Conservation (phyloP, 1,284 basidiomycete species). For the Malassezia obtusa region DNA sequence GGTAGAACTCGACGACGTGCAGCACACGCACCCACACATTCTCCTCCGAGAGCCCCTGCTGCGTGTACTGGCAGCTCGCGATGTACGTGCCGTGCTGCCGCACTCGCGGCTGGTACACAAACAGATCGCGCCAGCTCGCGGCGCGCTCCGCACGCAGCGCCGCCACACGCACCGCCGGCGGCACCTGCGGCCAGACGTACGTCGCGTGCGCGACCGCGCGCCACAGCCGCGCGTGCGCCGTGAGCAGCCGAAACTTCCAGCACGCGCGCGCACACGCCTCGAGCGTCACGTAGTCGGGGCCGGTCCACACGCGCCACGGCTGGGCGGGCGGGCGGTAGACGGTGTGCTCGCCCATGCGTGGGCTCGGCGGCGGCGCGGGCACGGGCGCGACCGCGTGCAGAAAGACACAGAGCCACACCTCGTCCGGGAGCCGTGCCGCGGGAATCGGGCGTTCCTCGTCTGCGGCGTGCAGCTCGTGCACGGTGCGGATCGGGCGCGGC, state of each 20-base stretch:
- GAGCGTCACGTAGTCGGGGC: constrained; percentile 37
- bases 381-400: constrained; percentile 14
- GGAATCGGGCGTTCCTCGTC: constrained; percentile 28
- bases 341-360: constrained; percentile 1
- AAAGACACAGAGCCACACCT: constrained; percentile 32
- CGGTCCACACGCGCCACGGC: constrained; percentile 29
- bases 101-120: constrained; percentile 41
- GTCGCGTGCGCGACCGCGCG: constrained; percentile 31
- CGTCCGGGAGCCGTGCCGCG: constrained; percentile 32
- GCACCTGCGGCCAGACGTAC: constrained; percentile 21
- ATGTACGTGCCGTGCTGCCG: constrained; percentile 44
- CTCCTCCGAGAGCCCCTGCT: constrained; percentile 36
- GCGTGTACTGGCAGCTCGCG: constrained; percentile 40
- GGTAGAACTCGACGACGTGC: constrained; percentile 57
- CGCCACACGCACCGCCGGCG: neutral
- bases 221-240: constrained; percentile 32
- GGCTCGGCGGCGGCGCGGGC: neutral
- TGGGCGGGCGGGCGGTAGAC: constrained; percentile 15
- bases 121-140: constrained; percentile 36
- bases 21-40: constrained; percentile 42
- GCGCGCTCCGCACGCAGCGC: constrained; percentile 21
- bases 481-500: neutral
- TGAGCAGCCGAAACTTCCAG: constrained; percentile 39
- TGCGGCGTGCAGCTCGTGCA: constrained; percentile 8
- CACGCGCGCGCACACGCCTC: constrained; percentile 34